These are phyloP conservation scores for Malus hybrid DNA, from an alignment of 331 rosid genomes.

Conservation along the genomic window DNA sequence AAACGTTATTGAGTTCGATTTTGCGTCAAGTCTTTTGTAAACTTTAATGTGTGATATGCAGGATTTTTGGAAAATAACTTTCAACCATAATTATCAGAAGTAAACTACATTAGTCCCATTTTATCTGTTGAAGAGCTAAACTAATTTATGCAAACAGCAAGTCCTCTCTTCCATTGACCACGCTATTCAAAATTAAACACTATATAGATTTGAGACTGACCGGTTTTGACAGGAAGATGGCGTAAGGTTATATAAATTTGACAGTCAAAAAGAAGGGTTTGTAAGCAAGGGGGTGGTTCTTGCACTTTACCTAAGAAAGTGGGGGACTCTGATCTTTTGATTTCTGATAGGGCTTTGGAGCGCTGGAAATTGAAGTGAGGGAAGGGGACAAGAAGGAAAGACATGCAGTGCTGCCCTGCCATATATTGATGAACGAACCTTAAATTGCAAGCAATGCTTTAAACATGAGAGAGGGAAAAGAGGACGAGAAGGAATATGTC, in stretches of 20 bases:
- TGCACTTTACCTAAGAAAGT: constrained; percentile 32
- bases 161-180: neutral
- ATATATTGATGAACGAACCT: constrained; percentile 22
- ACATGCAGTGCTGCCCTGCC: constrained; percentile 14
- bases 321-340: constrained; percentile 32
- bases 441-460: constrained; percentile 44
- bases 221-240: constrained; percentile 19
- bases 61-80: too few species aligned
- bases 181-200: neutral
- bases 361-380: constrained; percentile 56
- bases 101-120: neutral
- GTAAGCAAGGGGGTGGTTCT: neutral
- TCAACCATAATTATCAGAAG: too few species aligned
- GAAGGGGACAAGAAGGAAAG: constrained; percentile 23
- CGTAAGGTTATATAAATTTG: constrained; percentile 23
- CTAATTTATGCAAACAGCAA: too few species aligned
- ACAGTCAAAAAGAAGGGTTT: constrained; percentile 10
- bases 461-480: neutral
- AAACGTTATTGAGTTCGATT: fast-evolving
- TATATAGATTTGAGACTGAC: constrained; percentile 15
- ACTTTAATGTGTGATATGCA: too few species aligned
- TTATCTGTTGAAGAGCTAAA: too few species aligned
- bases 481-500: constrained; percentile 11
- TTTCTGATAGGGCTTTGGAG: constrained; percentile 12
- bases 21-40: too few species aligned